phyloP scores from a whole-genome alignment of 2,329 filamentous ascomycete genomes.

The Plectosphaerella plurivora region DNA sequence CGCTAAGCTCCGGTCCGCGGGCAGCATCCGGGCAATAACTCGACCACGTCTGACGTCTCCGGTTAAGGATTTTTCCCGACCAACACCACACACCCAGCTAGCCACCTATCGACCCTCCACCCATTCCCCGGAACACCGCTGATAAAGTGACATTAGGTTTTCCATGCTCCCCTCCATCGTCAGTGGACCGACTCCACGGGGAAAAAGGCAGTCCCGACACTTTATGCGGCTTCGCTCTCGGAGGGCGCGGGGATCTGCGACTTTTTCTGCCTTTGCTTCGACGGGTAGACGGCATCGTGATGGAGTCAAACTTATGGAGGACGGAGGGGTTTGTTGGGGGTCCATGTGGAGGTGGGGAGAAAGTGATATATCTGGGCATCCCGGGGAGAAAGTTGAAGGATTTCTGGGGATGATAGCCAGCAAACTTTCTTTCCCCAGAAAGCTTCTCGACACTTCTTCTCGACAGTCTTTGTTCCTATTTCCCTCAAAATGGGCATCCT shows the following conservation, averaged over 20 bases:
- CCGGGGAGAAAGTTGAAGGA: background rate
- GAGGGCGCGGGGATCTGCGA: background rate
- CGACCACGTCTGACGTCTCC: background rate
- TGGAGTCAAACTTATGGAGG: background rate
- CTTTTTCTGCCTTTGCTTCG: background rate
- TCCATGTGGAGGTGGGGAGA: background rate
- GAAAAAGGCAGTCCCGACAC: background rate
- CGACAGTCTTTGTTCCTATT: background rate
- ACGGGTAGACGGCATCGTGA: background rate
- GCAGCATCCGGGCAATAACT: too few species aligned
- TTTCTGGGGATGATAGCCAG: background rate
- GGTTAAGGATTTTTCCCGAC: background rate
- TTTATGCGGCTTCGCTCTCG: background rate
- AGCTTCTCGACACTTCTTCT: background rate
- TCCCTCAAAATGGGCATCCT: slow-evolving; percentile 20
- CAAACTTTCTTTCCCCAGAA: background rate
- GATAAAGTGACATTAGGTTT: background rate
- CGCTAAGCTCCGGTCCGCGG: too few species aligned
- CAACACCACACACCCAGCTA: background rate
- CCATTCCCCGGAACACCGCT: background rate
- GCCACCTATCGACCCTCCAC: background rate
- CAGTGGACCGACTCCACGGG: background rate
- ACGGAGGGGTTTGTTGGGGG: background rate
- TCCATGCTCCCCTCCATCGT: background rate
- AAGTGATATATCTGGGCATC: background rate